Evolutionary conservation across 139 green algal genomes (phyloP).

Genomic region (Chlamydomonas eustigma): DNA sequence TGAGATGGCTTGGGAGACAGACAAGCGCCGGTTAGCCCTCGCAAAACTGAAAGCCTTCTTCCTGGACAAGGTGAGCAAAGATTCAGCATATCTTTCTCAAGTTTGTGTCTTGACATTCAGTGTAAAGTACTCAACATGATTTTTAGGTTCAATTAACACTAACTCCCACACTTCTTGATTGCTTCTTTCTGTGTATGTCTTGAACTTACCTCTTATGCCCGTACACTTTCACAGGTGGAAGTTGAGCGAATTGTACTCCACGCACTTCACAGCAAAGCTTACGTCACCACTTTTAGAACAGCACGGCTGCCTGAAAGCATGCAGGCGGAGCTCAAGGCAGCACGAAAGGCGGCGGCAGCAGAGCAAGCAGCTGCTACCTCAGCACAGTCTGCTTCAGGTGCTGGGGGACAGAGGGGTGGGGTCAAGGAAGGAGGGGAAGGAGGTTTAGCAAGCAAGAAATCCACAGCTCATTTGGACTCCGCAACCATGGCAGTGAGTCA

Average conservation of each 20-base stretch:
- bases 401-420: too few relatives aligned
- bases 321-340: conserved; percentile 30
- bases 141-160: too few relatives aligned
- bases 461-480: too few relatives aligned
- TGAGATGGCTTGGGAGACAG: conserved; percentile 65
- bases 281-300: conserved; percentile 50
- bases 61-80: conserved; percentile 42
- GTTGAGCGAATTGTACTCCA: conserved; percentile 58
- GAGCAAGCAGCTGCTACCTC: background rate
- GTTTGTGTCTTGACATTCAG: too few relatives aligned
- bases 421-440: background rate
- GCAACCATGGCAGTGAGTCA: too few relatives aligned
- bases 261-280: conserved; percentile 28
- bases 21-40: conserved; percentile 52
- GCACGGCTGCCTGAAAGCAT: conserved; percentile 32
- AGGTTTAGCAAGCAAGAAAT: background rate
- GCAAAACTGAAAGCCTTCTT: conserved; percentile 59
- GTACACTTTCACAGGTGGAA: conserved; percentile 1
- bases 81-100: too few relatives aligned
- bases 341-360: background rate
- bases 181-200: conserved; percentile 1
- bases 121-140: too few relatives aligned
- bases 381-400: too few relatives aligned
- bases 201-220: background rate
- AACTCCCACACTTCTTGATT: background rate